Percentiles rank a stretch among this genome's conserved stretches.
Evolutionary conservation across 345 rosid species (phyloP).

Genomic region (Cardamine occulta): DNA sequence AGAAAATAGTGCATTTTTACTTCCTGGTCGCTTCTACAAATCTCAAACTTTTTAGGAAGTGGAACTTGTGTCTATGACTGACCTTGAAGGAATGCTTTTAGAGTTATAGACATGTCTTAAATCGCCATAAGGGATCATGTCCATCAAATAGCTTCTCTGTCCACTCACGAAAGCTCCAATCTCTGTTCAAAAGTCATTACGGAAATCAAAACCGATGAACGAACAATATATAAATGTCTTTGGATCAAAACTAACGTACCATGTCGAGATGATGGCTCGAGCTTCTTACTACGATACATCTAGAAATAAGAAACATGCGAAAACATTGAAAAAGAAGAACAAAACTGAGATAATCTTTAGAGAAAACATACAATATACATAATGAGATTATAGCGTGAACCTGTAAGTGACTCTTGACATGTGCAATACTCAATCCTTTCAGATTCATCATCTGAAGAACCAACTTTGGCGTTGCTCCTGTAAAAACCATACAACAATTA

Average conservation of each 20-base stretch:
- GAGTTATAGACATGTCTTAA: constrained; percentile 34
- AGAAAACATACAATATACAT: background rate
- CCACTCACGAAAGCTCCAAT: constrained; percentile 24
- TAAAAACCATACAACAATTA: constrained; percentile 23
- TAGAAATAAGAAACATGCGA: constrained; percentile 35
- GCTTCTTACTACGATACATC: constrained; percentile 94
- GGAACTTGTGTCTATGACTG: background rate
- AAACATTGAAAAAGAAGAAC: constrained; percentile 16
- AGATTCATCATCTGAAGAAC: constrained; percentile 91
- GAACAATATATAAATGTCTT: background rate
- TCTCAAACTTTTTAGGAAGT: background rate
- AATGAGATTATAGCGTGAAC: constrained; percentile 38
- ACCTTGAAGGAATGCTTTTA: constrained; percentile 37
- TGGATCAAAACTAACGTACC: constrained; percentile 49
- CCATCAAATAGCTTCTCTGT: constrained; percentile 34
- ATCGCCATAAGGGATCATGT: constrained; percentile 34
- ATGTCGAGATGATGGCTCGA: constrained; percentile 69
- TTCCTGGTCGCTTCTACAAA: background rate
- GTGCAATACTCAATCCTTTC: constrained; percentile 84
- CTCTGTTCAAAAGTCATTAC: constrained; percentile 21
- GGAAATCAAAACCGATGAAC: background rate
- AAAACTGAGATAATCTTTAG: background rate
- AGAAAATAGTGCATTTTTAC: constrained; percentile 1
- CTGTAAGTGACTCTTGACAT: constrained; percentile 95
- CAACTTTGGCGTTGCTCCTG: constrained; percentile 87